These are phyloP conservation scores for Candida qinlingensis DNA, from an alignment of 805 yeast genomes.

Conservation along the genomic window DNA sequence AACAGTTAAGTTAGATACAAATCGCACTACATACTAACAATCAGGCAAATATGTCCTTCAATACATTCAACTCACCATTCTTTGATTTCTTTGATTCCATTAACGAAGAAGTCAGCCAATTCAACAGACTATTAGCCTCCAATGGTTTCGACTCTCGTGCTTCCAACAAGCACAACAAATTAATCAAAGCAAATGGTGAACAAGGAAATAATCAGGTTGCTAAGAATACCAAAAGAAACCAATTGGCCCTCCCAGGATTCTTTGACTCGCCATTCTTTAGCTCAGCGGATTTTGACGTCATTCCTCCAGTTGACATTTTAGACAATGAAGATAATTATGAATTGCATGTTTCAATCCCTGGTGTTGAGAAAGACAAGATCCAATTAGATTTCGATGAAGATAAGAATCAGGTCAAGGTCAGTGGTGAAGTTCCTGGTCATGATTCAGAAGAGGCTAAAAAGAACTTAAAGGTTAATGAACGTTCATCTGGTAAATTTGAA, in stretches of 20 bases:
- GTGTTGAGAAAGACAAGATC: slow-evolving; percentile 40
- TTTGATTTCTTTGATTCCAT: slow-evolving; percentile 39
- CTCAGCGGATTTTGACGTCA: slow-evolving; percentile 17
- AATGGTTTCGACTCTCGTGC: slow-evolving; percentile 19
- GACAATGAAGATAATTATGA: slow-evolving; percentile 38
- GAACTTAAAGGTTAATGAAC: slow-evolving; percentile 29
- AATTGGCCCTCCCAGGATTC: slow-evolving; percentile 19
- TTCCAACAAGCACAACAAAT: not conserved
- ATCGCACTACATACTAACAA: not conserved
- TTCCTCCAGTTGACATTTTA: slow-evolving; percentile 42
- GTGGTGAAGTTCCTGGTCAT: slow-evolving; percentile 37
- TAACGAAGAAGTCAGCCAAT: slow-evolving; percentile 35
- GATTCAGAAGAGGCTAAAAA: slow-evolving; percentile 21
- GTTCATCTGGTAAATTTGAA: slow-evolving; percentile 36
- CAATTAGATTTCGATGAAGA: slow-evolving; percentile 43
- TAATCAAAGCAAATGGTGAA: not conserved
- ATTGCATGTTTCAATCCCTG: slow-evolving; percentile 42
- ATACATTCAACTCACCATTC: slow-evolving; percentile 33
- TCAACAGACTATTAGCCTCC: slow-evolving; percentile 29
- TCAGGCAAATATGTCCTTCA: slow-evolving; percentile 24
- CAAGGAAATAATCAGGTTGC: slow-evolving; percentile 5
- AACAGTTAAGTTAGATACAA: not conserved
- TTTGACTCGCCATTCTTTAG: slow-evolving; percentile 25
- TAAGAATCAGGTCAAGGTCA: slow-evolving; percentile 35
- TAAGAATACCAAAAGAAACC: not conserved